Evolutionary conservation across 106 monocot genomes (phyloP).

Genomic region (Agapanthus africanus): DNA sequence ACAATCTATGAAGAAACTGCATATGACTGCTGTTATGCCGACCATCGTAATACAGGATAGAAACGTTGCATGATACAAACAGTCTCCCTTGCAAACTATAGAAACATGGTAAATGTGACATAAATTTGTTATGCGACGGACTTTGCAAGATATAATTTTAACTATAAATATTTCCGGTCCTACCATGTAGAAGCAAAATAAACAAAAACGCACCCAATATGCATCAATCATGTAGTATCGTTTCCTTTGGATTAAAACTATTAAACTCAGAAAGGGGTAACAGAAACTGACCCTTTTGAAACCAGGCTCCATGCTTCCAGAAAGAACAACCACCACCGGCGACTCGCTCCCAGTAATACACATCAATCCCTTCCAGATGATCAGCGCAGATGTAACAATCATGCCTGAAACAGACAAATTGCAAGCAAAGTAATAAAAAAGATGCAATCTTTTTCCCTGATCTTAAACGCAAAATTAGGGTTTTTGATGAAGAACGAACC

Average conservation of each 20-base stretch:
- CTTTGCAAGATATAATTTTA: no score
- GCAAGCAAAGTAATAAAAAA: background rate
- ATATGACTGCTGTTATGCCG: background rate
- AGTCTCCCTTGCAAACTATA: background rate
- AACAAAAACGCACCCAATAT: no score
- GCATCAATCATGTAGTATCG: no score
- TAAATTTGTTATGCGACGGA: no score
- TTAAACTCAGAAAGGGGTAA: no score
- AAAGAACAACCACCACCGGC: conserved; percentile 53
- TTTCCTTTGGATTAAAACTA: no score
- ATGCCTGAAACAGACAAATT: conserved; percentile 23
- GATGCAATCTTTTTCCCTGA: background rate
- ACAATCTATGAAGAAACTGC: background rate
- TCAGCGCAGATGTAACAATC: conserved; percentile 37
- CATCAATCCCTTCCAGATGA: conserved; percentile 60
- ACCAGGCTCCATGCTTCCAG: conserved; percentile 58
- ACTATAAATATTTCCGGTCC: no score
- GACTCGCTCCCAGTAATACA: conserved; percentile 47
- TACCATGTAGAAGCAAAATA: no score
- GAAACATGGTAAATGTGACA: background rate
- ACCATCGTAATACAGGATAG: background rate
- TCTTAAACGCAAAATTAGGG: background rate
- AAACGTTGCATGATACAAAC: background rate
- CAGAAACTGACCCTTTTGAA: conserved; percentile 64
- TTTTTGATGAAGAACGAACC: conserved; percentile 25